These are phyloP conservation scores for Thermoascus crustaceus DNA, from an alignment of 2,329 filamentous ascomycete species.

Conservation along the genomic window DNA sequence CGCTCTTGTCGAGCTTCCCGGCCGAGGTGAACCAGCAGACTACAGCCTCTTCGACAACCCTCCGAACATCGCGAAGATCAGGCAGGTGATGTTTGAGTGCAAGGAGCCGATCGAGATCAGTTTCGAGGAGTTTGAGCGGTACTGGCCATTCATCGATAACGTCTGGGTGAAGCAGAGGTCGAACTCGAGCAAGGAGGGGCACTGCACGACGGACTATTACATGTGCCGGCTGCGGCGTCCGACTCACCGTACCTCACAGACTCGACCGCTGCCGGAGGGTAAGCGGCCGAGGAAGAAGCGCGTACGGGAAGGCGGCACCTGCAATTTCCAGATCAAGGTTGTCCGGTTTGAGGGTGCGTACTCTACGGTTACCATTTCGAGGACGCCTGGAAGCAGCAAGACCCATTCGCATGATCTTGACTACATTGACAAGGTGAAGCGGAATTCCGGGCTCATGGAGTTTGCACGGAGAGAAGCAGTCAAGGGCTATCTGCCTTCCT, in stretches of 20 bases:
- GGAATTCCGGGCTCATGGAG: slow-evolving; percentile 42
- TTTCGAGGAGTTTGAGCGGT: slow-evolving; percentile 38
- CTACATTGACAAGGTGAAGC: slow-evolving; percentile 40
- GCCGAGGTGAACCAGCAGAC: slow-evolving; percentile 6
- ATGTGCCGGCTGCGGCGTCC: slow-evolving; percentile 38
- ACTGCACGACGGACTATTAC: slow-evolving; percentile 39
- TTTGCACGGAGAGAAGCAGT: slow-evolving; percentile 37
- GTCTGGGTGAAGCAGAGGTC: slow-evolving; percentile 43
- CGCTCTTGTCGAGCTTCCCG: neutral
- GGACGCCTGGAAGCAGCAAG: slow-evolving; percentile 32
- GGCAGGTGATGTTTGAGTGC: slow-evolving; percentile 38
- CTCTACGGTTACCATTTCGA: slow-evolving; percentile 35
- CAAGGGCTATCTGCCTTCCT: slow-evolving; percentile 41
- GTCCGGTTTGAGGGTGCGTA: slow-evolving; percentile 37
- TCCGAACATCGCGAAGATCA: slow-evolving; percentile 35
- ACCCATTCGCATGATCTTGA: slow-evolving; percentile 41
- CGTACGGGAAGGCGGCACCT: slow-evolving; percentile 38
- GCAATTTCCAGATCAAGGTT: slow-evolving; percentile 42
- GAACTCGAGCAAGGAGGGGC: slow-evolving; percentile 34
- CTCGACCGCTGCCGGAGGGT: slow-evolving; percentile 36
- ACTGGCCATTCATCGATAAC: slow-evolving; percentile 44
- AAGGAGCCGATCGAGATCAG: slow-evolving; percentile 40
- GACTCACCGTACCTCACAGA: slow-evolving; percentile 32
- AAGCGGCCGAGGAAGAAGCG: slow-evolving; percentile 38
- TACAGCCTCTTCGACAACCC: slow-evolving; percentile 34